A percentile compares a stretch with the other conserved stretches of the same genome.
Evolutionary conservation across 2,329 filamentous ascomycete species (phyloP).

Genomic region (Penicillium olsonii): DNA sequence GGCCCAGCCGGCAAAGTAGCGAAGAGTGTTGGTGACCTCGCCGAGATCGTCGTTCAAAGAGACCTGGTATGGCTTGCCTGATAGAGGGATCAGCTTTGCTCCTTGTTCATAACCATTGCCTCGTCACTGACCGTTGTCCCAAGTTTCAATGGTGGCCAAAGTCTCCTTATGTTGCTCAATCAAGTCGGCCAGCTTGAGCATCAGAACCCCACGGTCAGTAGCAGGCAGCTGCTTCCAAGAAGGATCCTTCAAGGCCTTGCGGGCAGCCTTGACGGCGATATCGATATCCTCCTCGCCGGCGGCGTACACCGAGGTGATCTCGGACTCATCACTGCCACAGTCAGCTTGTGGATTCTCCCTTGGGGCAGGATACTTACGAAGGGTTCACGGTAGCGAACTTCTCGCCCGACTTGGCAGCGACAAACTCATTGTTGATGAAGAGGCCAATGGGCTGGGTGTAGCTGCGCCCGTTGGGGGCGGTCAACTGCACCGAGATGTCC

Average conservation of each 20-base stretch:
- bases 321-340: constrained; percentile 59
- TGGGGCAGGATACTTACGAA: constrained; percentile 40
- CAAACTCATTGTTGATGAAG: constrained; percentile 82
- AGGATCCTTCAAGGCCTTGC: constrained; percentile 37
- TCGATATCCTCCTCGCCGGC: constrained; percentile 37
- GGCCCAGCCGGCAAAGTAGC: constrained; percentile 88
- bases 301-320: constrained; percentile 72
- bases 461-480: constrained; percentile 72
- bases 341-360: constrained; percentile 14
- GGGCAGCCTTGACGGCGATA: constrained; percentile 35
- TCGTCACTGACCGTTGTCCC: constrained; percentile 71
- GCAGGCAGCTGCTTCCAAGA: constrained; percentile 36
- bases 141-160: constrained; percentile 69
- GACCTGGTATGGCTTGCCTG: constrained; percentile 47
- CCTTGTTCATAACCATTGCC: neutral
- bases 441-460: constrained; percentile 75
- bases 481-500: constrained; percentile 57
- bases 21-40: constrained; percentile 68
- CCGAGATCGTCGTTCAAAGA: constrained; percentile 67
- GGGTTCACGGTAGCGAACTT: constrained; percentile 71
- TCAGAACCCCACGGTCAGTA: constrained; percentile 65
- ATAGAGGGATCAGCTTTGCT: constrained; percentile 6
- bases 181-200: constrained; percentile 70
- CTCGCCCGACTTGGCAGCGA: constrained; percentile 64
- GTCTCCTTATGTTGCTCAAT: constrained; percentile 65